Conservation (phyloP, 2,329 filamentous ascomycete genomes). For the Talaromyces sp. region DNA sequence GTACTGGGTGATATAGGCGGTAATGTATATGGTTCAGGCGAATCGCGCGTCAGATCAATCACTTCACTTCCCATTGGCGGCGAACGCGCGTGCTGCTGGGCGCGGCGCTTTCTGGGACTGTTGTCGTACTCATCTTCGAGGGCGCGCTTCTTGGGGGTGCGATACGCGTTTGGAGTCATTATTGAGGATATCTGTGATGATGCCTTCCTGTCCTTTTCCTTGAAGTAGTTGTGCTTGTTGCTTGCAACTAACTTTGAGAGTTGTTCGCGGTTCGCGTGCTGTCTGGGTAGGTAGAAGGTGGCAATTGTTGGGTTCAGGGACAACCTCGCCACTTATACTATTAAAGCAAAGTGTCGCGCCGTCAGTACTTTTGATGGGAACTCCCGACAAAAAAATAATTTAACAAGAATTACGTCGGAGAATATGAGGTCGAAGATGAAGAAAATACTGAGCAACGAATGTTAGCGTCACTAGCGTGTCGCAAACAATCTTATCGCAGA, state of each 20-base stretch:
- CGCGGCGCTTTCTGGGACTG: not conserved
- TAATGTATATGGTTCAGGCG: not conserved
- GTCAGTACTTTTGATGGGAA: not conserved
- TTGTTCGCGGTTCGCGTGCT: not conserved
- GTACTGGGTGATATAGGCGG: not conserved
- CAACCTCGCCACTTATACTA: not conserved
- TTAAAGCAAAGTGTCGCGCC: not conserved
- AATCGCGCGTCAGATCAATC: constrained; percentile 8
- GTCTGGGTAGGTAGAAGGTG: not conserved
- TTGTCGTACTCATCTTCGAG: not conserved
- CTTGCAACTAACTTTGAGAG: not conserved
- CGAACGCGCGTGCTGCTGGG: not conserved
- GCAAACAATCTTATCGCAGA: not conserved
- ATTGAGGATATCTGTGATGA: not conserved
- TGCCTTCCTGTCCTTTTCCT: not conserved
- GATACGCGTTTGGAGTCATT: not conserved
- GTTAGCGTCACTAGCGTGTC: not conserved
- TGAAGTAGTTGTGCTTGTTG: not conserved
- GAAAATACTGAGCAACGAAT: not conserved
- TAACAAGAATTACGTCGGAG: not conserved
- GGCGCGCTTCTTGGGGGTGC: not conserved
- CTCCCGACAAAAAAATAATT: not conserved
- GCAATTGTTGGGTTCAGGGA: not conserved
- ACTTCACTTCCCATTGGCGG: not conserved
- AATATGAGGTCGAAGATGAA: not conserved